Conservation (phyloP, 805 yeast genomes). For the Candida suzukii region DNA sequence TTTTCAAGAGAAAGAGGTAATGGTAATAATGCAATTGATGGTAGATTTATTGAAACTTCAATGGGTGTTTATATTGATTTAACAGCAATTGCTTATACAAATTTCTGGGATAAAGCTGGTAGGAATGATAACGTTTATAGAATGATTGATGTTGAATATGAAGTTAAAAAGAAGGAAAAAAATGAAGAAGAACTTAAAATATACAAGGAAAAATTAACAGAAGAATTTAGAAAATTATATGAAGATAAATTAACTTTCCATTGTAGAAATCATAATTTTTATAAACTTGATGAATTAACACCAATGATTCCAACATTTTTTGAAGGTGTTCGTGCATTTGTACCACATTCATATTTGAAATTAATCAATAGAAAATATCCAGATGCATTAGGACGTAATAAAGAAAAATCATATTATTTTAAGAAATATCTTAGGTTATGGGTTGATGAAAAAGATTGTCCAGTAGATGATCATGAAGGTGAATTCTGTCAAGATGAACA, state of each 20-base stretch:
- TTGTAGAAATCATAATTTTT: constrained; percentile 53
- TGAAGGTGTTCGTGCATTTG: constrained; percentile 49
- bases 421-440: constrained; percentile 50
- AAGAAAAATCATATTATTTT: constrained; percentile 36
- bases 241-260: constrained; percentile 26
- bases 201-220: constrained; percentile 10
- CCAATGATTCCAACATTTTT: constrained; percentile 43
- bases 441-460: constrained; percentile 31
- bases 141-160: constrained; percentile 15
- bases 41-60: constrained; percentile 56
- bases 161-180: constrained; percentile 5
- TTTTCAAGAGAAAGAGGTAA: constrained; percentile 44
- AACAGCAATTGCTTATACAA: constrained; percentile 44
- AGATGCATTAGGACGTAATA: constrained; percentile 24
- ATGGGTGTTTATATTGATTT: constrained; percentile 63
- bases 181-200: constrained; percentile 4
- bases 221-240: constrained; percentile 14
- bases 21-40: constrained; percentile 55
- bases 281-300: constrained; percentile 34
- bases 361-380: constrained; percentile 45
- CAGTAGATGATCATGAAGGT: constrained; percentile 17
- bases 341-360: constrained; percentile 39
- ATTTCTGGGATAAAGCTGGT: constrained; percentile 8
- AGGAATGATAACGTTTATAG: constrained; percentile 8
- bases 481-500: constrained; percentile 24